Evolutionary conservation across 2,329 filamentous ascomycete genomes (phyloP).

Genomic region (Bretziella fagacearum): DNA sequence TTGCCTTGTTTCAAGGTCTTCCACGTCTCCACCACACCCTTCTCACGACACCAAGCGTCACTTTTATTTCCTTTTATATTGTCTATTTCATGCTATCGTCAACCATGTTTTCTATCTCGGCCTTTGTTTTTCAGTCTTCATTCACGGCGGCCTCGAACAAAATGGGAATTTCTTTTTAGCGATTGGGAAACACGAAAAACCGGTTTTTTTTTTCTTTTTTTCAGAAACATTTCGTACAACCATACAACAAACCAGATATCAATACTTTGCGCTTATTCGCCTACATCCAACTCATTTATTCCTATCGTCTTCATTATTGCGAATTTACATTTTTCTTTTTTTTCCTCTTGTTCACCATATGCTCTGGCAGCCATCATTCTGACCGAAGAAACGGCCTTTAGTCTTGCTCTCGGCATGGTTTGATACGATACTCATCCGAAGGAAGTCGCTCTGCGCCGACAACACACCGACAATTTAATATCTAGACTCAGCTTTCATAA

Average conservation of each 20-base stretch:
- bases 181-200: constrained; percentile 6
- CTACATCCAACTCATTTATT: neutral
- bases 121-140: constrained; percentile 7
- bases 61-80: neutral
- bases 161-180: constrained; percentile 11
- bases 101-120: constrained; percentile 6
- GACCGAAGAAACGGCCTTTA: too few relatives aligned
- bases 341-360: neutral
- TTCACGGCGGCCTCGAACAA: constrained; percentile 14
- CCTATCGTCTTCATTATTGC: neutral
- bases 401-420: too few relatives aligned
- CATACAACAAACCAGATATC: constrained; percentile 4
- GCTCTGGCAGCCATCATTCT: too few relatives aligned
- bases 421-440: too few relatives aligned
- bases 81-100: constrained; percentile 2
- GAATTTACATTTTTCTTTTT: neutral
- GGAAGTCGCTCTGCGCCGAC: too few relatives aligned
- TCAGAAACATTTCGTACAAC: neutral
- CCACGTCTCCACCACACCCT: neutral
- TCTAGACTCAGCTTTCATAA: too few relatives aligned
- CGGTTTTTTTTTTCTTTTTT: neutral
- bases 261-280: constrained; percentile 3
- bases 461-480: too few relatives aligned
- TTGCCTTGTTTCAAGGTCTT: neutral
- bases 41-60: neutral